Conservation (phyloP, 192 early-diverging fungal genomes). For the Gonapodya prolifera region DNA sequence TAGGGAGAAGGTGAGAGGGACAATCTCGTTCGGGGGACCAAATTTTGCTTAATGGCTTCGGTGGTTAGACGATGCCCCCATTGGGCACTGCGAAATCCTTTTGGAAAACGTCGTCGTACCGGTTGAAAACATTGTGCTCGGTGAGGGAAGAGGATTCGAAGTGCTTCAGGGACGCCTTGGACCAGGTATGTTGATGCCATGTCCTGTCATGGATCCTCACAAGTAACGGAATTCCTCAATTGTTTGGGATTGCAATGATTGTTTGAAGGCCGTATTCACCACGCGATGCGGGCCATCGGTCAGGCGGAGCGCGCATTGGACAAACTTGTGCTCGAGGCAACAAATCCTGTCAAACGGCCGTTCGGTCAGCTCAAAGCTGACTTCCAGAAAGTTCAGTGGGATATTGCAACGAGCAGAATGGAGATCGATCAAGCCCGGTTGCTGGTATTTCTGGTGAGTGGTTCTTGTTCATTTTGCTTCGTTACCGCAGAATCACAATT, state of each 20-base stretch:
- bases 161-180: conserved; percentile 94
- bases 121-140: conserved; percentile 73
- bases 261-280: conserved; percentile 75
- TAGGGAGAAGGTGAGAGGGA: neutral
- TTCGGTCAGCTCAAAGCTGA: conserved; percentile 78
- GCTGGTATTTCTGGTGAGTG: conserved; percentile 51
- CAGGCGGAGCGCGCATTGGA: conserved; percentile 86
- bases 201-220: neutral
- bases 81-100: conserved; percentile 89
- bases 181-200: conserved; percentile 36
- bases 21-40: neutral
- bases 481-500: neutral
- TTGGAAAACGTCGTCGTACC: conserved; percentile 86
- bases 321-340: conserved; percentile 67
- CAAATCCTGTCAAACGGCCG: conserved; percentile 60
- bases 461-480: neutral
- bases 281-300: conserved; percentile 94
- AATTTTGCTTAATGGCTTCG: neutral
- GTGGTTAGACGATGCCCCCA: conserved; percentile 86
- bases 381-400: conserved; percentile 68
- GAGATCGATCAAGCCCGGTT: conserved; percentile 85
- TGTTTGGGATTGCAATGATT: neutral
- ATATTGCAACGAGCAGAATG: conserved; percentile 76
- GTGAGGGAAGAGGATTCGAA: conserved; percentile 97
- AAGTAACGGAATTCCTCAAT: neutral